These are phyloP conservation scores for Hemileccinum impolitum DNA, from an alignment of 768 basidiomycete genomes.

Conservation along the genomic window DNA sequence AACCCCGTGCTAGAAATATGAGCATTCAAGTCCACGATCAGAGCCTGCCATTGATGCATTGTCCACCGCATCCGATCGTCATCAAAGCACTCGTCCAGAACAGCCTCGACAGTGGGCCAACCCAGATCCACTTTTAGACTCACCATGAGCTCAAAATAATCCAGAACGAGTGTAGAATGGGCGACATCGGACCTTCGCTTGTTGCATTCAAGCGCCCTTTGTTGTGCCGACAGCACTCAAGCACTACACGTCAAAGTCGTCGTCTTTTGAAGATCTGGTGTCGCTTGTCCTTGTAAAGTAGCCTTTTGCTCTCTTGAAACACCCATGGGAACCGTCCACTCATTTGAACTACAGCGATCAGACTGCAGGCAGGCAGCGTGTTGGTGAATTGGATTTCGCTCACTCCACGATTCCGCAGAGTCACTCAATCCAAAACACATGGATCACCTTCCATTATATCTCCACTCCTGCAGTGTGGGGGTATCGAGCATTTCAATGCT, in stretches of 20 bases:
- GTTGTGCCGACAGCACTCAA: constrained; percentile 63
- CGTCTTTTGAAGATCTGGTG: constrained; percentile 62
- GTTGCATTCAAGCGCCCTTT: not conserved
- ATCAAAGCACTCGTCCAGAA: not conserved
- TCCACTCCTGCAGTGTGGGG: no score
- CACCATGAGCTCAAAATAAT: not conserved
- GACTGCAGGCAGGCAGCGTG: no score
- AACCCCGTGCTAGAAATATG: not conserved
- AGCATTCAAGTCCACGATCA: not conserved
- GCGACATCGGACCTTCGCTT: no score
- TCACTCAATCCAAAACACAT: not conserved
- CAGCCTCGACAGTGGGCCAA: no score
- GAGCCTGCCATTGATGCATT: not conserved
- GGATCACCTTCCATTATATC: no score
- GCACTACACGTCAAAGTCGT: constrained; percentile 88
- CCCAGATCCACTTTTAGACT: no score
- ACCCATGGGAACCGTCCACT: no score
- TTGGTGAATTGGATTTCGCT: no score
- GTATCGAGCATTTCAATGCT: no score
- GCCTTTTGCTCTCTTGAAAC: no score
- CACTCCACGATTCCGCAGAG: constrained; percentile 29
- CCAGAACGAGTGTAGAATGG: not conserved
- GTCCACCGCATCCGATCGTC: no score
- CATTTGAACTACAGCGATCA: no score
- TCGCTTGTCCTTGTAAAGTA: constrained; percentile 51